Evolutionary conservation across 140 eudicot species (phyloP), one percentile per base, ranked within the genome.

Genomic region (Erigeron philadelphicus): DNA sequence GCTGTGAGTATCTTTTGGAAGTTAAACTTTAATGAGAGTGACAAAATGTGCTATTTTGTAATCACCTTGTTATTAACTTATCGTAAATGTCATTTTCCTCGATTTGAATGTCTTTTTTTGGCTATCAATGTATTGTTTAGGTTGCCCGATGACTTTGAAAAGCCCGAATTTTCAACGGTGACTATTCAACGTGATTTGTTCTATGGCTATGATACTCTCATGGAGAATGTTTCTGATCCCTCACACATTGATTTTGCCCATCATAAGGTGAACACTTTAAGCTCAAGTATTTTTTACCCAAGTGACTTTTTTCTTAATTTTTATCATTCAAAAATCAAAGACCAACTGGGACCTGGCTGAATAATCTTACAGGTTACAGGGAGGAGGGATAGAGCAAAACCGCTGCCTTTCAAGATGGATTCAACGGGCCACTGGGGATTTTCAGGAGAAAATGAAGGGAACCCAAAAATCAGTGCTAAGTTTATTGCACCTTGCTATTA

Each of bases 151-250:
- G 98, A 89, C 82, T 93, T 93, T 58, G 85, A 89, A 15, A 89
- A 85, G 73, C 95, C 96, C 2, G 95, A 89, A 82, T 93, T 77
- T 84, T 85, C 96, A 0, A 83, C 90, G 0, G 98, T 93, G 72
- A 86, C 95, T 11, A 93, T 93, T 79, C 98, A 93, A 77, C 96
- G 98, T 7, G 98, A 93, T 83, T 53, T 93, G 76, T 93, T 84
- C 81, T 93, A 93, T 47, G 98, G 95, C 13, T 89, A 93, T 42
- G 98, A 93, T 82, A 93, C 98, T 53, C 93, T 89, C 60, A 93
- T 93, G 98, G 96, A 93, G 85, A 93, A 93, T 59, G 98, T 89
- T 41, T 86, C 98, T 60, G 96, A 89, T 85, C 96, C 98, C 63
- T 93, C 98, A 73, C 98, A 93, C 73, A 93, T 89, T 63, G 95